phyloP scores from a whole-genome alignment of 2,329 filamentous ascomycete species.

The Arthrinium phaeospermum region DNA sequence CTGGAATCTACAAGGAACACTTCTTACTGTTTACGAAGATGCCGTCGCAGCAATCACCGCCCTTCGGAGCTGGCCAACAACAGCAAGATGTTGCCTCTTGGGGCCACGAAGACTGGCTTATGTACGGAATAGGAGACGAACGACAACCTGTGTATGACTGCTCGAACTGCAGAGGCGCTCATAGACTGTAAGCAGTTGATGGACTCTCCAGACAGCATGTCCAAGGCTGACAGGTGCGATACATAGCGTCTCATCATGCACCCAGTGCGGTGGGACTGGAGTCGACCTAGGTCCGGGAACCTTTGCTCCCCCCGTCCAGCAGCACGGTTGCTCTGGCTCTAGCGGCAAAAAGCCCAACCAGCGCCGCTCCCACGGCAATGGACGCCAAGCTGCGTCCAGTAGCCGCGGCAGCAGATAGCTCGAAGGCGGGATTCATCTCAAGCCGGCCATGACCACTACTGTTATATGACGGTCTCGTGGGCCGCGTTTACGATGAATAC shows the following conservation, averaged over 20 bases:
- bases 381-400: conserved; percentile 2
- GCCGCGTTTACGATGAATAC: not conserved
- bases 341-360: not conserved
- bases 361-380: not conserved
- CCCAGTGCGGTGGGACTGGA: not conserved
- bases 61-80: not conserved
- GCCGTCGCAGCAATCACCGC: not conserved
- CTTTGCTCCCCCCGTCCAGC: not conserved
- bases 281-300: not conserved
- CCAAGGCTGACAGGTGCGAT: not conserved
- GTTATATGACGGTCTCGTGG: not conserved
- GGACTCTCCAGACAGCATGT: accelerated
- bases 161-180: not conserved
- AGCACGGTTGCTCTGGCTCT: not conserved
- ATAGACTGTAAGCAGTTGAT: not conserved
- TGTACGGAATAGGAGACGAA: not conserved
- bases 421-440: not conserved
- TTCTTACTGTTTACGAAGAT: not conserved
- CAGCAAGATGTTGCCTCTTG: not conserved
- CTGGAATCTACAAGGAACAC: accelerated
- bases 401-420: not conserved
- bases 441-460: not conserved
- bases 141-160: not conserved
- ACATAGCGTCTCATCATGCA: not conserved
- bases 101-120: not conserved